Percentiles rank a stretch among this genome's conserved stretches.
These are phyloP conservation scores for Ophiobolus disseminans DNA, from an alignment of 2,329 filamentous ascomycete genomes.

Conservation along the genomic window DNA sequence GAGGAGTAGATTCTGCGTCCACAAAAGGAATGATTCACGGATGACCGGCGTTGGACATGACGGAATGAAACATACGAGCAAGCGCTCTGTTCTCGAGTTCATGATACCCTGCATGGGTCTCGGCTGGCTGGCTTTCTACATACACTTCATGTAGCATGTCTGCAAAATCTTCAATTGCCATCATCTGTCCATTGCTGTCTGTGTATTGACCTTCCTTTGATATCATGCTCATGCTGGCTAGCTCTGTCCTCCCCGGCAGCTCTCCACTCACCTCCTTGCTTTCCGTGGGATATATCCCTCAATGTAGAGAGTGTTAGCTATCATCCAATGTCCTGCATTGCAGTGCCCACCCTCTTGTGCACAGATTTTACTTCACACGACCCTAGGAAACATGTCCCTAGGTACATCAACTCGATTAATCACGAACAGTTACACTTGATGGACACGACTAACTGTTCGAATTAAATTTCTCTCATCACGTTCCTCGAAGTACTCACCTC, in stretches of 20 bases:
- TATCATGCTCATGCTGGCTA: not conserved
- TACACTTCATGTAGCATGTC: conserved; percentile 35
- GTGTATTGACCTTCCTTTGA: not conserved
- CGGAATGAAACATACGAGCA: conserved; percentile 42
- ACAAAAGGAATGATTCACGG: conserved; percentile 42
- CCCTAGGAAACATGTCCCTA: too few species aligned
- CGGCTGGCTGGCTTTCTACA: conserved; percentile 38
- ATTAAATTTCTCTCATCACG: too few species aligned
- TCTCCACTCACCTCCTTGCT: too few species aligned
- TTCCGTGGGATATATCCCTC: too few species aligned
- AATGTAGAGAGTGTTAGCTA: too few species aligned
- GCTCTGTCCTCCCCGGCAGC: not conserved
- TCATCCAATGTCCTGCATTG: not conserved
- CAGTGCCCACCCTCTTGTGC: too few species aligned
- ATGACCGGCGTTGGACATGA: conserved; percentile 48
- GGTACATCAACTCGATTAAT: too few species aligned
- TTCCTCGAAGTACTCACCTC: too few species aligned
- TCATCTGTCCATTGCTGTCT: conserved; percentile 19
- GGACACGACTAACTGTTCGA: too few species aligned
- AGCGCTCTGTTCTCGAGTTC: conserved; percentile 37
- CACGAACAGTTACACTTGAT: too few species aligned
- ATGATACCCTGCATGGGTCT: conserved; percentile 41
- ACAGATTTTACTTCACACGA: too few species aligned
- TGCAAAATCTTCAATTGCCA: conserved; percentile 45
- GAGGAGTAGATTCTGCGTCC: conserved; percentile 62